Percentiles rank a stretch among this genome's conserved stretches.
Evolutionary conservation across 345 rosid genomes (phyloP).

Genomic region (Populus tremula): DNA sequence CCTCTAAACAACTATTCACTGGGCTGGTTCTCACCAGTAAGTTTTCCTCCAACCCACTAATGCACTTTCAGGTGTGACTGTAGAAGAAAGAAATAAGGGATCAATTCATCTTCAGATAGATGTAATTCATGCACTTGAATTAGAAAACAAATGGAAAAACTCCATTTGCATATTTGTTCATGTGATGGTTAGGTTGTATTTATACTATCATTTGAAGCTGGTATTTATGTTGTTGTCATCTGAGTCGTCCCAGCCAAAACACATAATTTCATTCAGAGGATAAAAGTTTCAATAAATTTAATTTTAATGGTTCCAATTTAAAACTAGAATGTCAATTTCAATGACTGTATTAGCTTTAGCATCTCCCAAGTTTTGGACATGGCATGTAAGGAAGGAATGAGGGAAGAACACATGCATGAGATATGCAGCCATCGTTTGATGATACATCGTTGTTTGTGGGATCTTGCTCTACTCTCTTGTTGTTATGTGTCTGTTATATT

Average conservation of each 20-base stretch:
- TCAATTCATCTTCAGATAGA: neutral
- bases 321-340: no score
- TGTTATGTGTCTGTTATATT: neutral
- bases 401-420: neutral
- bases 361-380: neutral
- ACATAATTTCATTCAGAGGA: neutral
- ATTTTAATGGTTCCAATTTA: neutral
- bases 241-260: neutral
- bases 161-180: neutral
- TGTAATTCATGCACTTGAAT: neutral
- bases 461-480: neutral
- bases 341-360: neutral
- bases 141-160: neutral
- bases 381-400: neutral
- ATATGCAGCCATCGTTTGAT: neutral
- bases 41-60: conserved; percentile 27
- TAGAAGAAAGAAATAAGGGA: neutral
- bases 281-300: neutral
- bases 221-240: neutral
- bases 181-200: neutral
- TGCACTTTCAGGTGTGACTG: conserved; percentile 7
- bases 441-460: neutral
- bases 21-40: conserved; percentile 83
- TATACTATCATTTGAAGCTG: neutral
- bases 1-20: conserved; percentile 62